Evolutionary conservation across 441 rosid genomes (phyloP), one percentile per base, ranked within the genome.

Genomic region (Corymbia citriodora): DNA sequence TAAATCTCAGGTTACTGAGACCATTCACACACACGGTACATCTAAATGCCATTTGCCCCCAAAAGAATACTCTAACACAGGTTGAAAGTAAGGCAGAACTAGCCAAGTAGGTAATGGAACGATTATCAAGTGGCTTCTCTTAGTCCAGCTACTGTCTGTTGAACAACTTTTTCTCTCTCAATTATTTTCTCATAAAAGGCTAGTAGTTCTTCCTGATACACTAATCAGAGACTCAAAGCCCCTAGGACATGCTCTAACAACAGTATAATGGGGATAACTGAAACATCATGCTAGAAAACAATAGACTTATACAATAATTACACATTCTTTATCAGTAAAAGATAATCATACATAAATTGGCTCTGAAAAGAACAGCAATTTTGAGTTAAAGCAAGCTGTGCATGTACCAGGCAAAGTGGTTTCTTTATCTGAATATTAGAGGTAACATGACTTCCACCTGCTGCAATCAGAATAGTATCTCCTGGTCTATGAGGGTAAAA

Each of bases 381-480:
- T 57, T 82, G 55, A 82, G 88, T 83, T 29, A 59, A 87, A 91
- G 72, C 18, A 63, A 63, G 85, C 12, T 87, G 74, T 59, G 88
- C 53, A 94, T 95, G 90, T 95, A 97, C 98, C 99, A 97, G 97
- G 98, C 99, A 97, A 57, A 98, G 96, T 68, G 99, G 98, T 92
- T 97, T 98, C 45, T 92, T 92, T 87, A 98, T 97, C 94, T 97
- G 98, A 95, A 98, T 95, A 90, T 97, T 95, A 89, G 98, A 97
- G 92, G 95, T 96, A 87, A 79, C 94, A 96, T 98, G 98, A 89
- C 87, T 94, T 89, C 98, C 97, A 21, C 99, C 99, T 55, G 98
- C 94, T 88, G 96, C 95, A 90, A 98, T 97, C 91, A 98, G 94
- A 92, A 97, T 98, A 90, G 99, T 97, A 90, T 98, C 99, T 68